Percentiles rank a stretch among this genome's conserved stretches.
These are phyloP conservation scores for Sclerotinia subarctica DNA, from an alignment of 2,329 filamentous ascomycete species.

Conservation along the genomic window DNA sequence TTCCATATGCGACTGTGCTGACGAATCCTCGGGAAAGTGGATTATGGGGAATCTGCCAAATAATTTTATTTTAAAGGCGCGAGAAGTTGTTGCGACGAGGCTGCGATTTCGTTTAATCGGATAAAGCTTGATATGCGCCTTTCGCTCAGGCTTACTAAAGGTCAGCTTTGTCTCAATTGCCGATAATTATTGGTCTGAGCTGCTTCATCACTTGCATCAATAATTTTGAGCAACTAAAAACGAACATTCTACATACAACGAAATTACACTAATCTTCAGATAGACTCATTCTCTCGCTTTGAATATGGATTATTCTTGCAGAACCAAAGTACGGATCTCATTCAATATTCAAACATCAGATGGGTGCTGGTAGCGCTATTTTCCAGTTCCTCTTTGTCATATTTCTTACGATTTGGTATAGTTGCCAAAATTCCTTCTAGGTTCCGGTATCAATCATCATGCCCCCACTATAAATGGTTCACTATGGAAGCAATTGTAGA, in stretches of 20 bases:
- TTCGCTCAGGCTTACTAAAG: not conserved
- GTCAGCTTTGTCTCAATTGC: conserved; percentile 2
- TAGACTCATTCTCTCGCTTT: not conserved
- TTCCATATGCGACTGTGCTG: conserved; percentile 1
- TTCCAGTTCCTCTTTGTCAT: conserved; percentile 1
- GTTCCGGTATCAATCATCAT: conserved; percentile 2
- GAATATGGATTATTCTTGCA: not conserved
- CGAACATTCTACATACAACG: not conserved
- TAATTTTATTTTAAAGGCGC: not conserved
- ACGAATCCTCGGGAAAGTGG: not conserved
- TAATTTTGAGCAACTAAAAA: not conserved
- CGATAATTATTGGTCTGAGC: not conserved
- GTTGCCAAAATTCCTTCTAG: not conserved
- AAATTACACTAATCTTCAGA: not conserved
- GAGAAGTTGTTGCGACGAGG: not conserved
- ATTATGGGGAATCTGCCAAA: not conserved
- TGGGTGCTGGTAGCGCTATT: not conserved
- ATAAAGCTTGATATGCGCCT: conserved; percentile 1
- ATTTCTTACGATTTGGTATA: conserved; percentile 1
- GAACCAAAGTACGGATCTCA: not conserved
- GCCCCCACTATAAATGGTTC: conserved; percentile 8
- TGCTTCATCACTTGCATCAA: not conserved
- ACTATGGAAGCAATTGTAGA: not conserved
- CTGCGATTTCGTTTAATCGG: conserved; percentile 10
- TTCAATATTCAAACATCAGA: not conserved